Evolutionary conservation across 129 eudicot species (phyloP), one percentile per base, ranked within the genome.

Genomic region (Kitagawia praeruptora): DNA sequence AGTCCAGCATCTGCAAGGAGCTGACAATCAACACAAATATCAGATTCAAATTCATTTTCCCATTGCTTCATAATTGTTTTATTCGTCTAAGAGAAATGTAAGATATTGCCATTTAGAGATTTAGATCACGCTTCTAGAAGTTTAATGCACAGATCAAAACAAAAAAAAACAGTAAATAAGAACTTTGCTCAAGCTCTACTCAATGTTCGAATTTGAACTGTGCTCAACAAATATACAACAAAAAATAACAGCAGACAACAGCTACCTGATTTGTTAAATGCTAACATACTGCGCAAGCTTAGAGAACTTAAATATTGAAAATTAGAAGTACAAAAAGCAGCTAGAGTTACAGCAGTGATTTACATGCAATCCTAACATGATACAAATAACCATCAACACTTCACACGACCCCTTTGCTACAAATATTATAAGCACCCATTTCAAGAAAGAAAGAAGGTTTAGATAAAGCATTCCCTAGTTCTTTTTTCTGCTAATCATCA

Each of bases 1-100:
- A 94, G 79, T 56, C 97, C 96, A 73, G 88, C 97, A 78, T 88
- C 87, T 40, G 86, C 89, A 77, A 94, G 83, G 83, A 89, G 90
- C 98, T 94, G 83, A 51, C 11, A 25, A 45, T 74, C 7, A 25
- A 44, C 31, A 73, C 49, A 53, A 73, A 73, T 3, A 25, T 46
- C 37, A 46, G 56, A 44, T 1, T 15, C 39, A 31, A 12, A 67
- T 27, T 31, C 73, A 67, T 14, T 41, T 67, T 41, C 48, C 31
- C 5, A 8, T 16, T 41, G 28, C 47, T 71, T 42, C 31, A 39
- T 41, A 40, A 39, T 6, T 1, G 10, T 4, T 67, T 67, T 34
- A 67, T 11, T 67, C 16, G 21, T 67, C 73, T 67, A 67, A 28
- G 16, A 15, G 21, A 67, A 12, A 31, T 34, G 41, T 27, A 27